Conservation (phyloP, 2,329 filamentous ascomycete species). For the Pyrenochaeta sp. region DNA sequence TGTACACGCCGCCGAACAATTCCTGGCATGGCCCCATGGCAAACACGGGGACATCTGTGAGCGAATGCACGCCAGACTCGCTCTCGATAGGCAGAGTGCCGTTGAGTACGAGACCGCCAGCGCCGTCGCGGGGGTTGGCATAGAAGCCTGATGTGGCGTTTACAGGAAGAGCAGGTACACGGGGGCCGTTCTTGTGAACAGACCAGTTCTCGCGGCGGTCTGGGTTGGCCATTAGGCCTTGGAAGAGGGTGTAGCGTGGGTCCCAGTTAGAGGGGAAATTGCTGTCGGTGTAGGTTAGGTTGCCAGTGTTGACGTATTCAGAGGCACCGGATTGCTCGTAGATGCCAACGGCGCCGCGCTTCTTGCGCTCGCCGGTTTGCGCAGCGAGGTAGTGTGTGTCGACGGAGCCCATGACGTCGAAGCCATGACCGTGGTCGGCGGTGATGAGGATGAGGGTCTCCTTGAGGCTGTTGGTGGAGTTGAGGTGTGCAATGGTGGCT, state of each 20-base stretch:
- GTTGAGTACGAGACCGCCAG: conserved; percentile 75
- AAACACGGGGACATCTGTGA: conserved; percentile 66
- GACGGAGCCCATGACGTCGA: conserved; percentile 83
- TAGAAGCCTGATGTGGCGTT: conserved; percentile 66
- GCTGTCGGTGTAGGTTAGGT: conserved; percentile 72
- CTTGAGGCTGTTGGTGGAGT: conserved; percentile 70
- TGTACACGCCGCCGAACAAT: conserved; percentile 74
- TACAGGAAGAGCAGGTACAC: conserved; percentile 66
- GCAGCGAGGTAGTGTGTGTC: conserved; percentile 79
- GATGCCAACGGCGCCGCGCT: conserved; percentile 77
- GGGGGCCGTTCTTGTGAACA: conserved; percentile 72
- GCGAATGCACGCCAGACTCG: conserved; percentile 61
- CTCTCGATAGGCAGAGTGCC: conserved; percentile 74
- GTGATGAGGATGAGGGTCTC: conserved; percentile 83
- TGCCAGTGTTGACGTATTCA: conserved; percentile 73
- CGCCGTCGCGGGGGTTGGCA: conserved; percentile 72
- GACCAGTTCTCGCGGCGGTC: conserved; percentile 80
- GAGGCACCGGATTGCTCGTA: conserved; percentile 78
- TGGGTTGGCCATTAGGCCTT: conserved; percentile 74
- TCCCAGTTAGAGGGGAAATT: conserved; percentile 88
- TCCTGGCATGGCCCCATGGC: conserved; percentile 82
- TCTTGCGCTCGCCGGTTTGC: conserved; percentile 72
- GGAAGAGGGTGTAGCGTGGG: conserved; percentile 81
- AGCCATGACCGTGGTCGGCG: conserved; percentile 89
- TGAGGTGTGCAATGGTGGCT: conserved; percentile 76